Conservation (phyloP, 148 eudicot species). For the Heliamphora exappendiculata region DNA sequence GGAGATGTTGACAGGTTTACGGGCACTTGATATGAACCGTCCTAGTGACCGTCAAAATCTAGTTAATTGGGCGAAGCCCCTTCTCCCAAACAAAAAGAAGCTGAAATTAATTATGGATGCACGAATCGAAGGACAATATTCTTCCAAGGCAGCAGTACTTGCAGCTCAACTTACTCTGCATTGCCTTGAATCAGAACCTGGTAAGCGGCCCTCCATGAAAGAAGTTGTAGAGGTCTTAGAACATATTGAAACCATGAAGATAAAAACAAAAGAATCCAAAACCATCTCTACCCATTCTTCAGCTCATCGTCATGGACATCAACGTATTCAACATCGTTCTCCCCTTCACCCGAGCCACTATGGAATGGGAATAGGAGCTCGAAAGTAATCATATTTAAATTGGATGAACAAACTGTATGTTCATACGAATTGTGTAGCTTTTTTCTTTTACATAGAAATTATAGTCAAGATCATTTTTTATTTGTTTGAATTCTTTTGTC, state of each 20-base stretch:
- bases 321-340: not conserved
- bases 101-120: too few relatives aligned
- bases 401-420: not conserved
- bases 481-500: constrained; percentile 8
- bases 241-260: constrained; percentile 25
- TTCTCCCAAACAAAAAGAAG: too few relatives aligned
- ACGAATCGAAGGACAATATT: too few relatives aligned
- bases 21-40: too few relatives aligned
- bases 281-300: not conserved
- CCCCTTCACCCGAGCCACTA: constrained; percentile 1
- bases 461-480: not conserved
- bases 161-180: constrained; percentile 40
- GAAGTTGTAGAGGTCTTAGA: constrained; percentile 39
- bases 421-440: not conserved
- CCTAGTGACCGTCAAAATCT: too few relatives aligned
- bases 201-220: constrained; percentile 52
- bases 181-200: constrained; percentile 39
- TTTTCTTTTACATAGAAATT: not conserved
- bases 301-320: not conserved
- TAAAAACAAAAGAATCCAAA: constrained; percentile 15
- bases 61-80: too few relatives aligned
- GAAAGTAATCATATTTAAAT: not conserved
- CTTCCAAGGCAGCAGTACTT: constrained; percentile 40
- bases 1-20: too few relatives aligned
- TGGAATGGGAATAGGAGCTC: not conserved